Base-by-base conservation (phyloP, 345 rosid genomes). In the Salix exigua region DNA sequence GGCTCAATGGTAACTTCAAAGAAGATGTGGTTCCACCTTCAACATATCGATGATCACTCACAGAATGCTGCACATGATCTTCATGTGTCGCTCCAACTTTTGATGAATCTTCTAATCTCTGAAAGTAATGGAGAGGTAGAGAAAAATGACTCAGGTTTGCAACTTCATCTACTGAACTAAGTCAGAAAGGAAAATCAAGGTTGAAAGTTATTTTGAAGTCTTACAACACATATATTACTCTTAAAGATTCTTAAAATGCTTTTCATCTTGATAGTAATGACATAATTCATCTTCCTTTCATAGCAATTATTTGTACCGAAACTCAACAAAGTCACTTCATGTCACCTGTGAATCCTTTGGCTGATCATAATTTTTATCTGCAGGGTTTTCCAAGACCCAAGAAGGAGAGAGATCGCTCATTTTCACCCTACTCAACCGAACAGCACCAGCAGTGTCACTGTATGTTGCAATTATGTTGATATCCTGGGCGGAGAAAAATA, bases 331-430 rank as follows among this genome's bases (percentile, higher is more conserved):
- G 74, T 68, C 73, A 73, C 58, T 25, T 25, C 63, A 62, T 17
- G 35, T 73, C 88, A 93, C 96, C 97, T 82, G 86, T 51, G 86
- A 78, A 78, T 73, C 82, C 75, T 82, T 84, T 62, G 30, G 82
- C 68, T 71, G 86, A 78, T 73, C 85, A 76, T 33, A 80, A 48
- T 69, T 78, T 65, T 86, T 86, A 81, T 82, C 69, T 30, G 28
- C 66, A 72, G 91, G 97, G 81, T 87, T 90, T 70, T 90, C 89
- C 88, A 92, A 83, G 71, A 92, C 83, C 99, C 99, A 96, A 25
- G 99, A 96, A 74, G 92, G 74, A 73, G 99, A 96, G 62, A 92
- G 92, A 80, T 90, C 87, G 83, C 88, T 92, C 94, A 94, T 88
- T 86, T 92, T 94, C 74, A 92, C 88, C 73, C 82, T 87, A 79